Conservation (phyloP, 2,329 filamentous ascomycete genomes). For the Exophiala spinifera region DNA sequence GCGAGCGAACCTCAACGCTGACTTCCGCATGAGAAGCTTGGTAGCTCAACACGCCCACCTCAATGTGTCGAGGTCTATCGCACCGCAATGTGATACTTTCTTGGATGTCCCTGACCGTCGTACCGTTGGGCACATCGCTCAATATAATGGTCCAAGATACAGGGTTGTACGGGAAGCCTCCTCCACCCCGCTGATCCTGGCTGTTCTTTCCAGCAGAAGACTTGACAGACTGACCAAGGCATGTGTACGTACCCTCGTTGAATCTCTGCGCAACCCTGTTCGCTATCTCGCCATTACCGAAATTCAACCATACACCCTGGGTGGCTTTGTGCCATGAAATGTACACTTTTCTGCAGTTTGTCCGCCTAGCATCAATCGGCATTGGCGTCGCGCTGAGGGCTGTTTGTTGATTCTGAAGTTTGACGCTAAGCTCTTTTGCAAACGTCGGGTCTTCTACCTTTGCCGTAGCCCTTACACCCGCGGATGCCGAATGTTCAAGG, state of each 20-base stretch:
- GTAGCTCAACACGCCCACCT: constrained; percentile 22
- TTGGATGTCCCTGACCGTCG: constrained; percentile 23
- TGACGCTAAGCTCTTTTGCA: constrained; percentile 21
- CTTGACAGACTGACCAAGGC: constrained; percentile 19
- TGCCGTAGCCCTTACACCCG: constrained; percentile 2
- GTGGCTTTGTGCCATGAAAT: constrained; percentile 32
- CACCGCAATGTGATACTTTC: constrained; percentile 8
- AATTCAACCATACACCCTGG: constrained; percentile 28
- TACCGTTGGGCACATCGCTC: constrained; percentile 22
- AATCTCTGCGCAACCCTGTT: constrained; percentile 27
- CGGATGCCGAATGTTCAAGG: background rate
- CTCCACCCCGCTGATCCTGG: constrained; percentile 1
- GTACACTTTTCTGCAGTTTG: constrained; percentile 30
- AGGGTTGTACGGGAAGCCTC: constrained; percentile 8
- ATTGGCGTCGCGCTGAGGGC: constrained; percentile 18
- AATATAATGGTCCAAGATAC: constrained; percentile 28
- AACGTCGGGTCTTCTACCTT: constrained; percentile 29
- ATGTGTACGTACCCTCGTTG: constrained; percentile 24
- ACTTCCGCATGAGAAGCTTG: constrained; percentile 18
- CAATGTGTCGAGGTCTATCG: constrained; percentile 23
- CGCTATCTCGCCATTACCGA: constrained; percentile 27
- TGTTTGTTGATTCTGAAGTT: constrained; percentile 12
- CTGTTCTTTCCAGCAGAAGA: constrained; percentile 7
- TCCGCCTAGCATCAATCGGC: constrained; percentile 12
- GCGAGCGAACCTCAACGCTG: constrained; percentile 22